Evolutionary conservation across 2,329 filamentous ascomycete species (phyloP), one percentile per base, ranked within the genome.

Genomic region (Zymoseptoria crescenta): DNA sequence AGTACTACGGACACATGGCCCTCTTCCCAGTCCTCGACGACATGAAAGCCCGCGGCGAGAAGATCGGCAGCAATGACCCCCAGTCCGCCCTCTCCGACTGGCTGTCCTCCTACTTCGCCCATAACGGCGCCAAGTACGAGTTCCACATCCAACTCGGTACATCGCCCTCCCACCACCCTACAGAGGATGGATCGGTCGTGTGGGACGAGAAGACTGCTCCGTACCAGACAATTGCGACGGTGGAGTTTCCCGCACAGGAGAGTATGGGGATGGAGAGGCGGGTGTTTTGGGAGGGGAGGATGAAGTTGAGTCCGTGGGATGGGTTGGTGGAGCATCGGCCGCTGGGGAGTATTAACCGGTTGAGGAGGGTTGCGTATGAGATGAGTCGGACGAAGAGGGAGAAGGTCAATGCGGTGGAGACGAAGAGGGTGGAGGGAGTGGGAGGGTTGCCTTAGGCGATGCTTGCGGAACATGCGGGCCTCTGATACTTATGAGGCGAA

Each of bases 141-240:
- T 78, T 80, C 63, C 74, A 78, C 62, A 75, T 78, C 1, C 77
- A 80, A 62, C 69, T 80, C 0, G 72, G 74, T 10, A 76, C 79
- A 55, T 76, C 79, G 56, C 67, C 81, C 0, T 67, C 75, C 1
- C 75, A 80, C n/a, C 77, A 80, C 63, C 74, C 75, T 0, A 73
- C 78, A n/a, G 74, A 79, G 59, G 75, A 77, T 57, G 71, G 72
- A 13, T 75, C 76, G 9, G 75, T 68, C 21, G 68, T 73, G 6
- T 80, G 77, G 77, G 77, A 81, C 52, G 68, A 72, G 3, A 73
- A 75, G 45, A 79, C 76, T 52, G 80, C 77, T 57, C 78, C 77
- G 1, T 80, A 74, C 68, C 75, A 80, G 62, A 77, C 75, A 1
- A 73, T 80, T 5, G 78, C 75, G 1, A 73, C 66, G 27, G 63